Conservation (phyloP, 352 stramenopile genomes). For the Globisporangium emineosum region DNA sequence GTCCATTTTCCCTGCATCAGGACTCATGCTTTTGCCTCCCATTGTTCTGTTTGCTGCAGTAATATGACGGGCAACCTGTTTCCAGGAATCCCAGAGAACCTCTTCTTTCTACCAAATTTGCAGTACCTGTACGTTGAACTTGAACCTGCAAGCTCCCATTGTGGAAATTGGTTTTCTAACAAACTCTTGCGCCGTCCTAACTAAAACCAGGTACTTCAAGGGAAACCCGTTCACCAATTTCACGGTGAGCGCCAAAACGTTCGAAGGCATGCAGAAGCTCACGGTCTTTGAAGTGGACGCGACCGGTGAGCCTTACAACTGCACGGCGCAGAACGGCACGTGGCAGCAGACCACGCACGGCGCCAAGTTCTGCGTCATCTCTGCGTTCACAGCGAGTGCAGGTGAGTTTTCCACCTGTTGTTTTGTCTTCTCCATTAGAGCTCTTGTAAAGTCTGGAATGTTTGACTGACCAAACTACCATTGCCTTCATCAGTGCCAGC, state of each 20-base stretch:
- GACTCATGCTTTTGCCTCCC: background rate
- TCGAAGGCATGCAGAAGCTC: conserved; percentile 35
- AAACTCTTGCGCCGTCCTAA: background rate
- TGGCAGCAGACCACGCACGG: conserved; percentile 29
- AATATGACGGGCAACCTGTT: conserved; percentile 43
- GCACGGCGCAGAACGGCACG: conserved; percentile 31
- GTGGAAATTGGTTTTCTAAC: background rate
- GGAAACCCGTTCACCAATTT: conserved; percentile 47
- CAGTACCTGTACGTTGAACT: conserved; percentile 36
- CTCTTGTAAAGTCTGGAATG: background rate
- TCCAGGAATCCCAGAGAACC: conserved; percentile 26
- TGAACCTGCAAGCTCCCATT: background rate
- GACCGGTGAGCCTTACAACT: conserved; percentile 28
- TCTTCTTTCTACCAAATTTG: conserved; percentile 45
- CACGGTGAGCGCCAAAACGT: conserved; percentile 38
- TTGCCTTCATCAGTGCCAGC: conserved; percentile 1
- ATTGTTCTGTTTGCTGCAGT: conserved; percentile 19
- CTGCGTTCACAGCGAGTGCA: conserved; percentile 14
- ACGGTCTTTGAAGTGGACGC: conserved; percentile 43
- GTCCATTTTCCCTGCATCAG: background rate
- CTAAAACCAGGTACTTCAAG: conserved; percentile 29
- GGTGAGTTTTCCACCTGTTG: background rate
- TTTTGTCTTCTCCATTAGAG: background rate
- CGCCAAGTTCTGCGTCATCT: conserved; percentile 39
- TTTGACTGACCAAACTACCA: background rate